These are phyloP conservation scores for Hyaloperonospora arabidopsidis DNA, from an alignment of 352 stramenopile genomes.

Conservation along the genomic window DNA sequence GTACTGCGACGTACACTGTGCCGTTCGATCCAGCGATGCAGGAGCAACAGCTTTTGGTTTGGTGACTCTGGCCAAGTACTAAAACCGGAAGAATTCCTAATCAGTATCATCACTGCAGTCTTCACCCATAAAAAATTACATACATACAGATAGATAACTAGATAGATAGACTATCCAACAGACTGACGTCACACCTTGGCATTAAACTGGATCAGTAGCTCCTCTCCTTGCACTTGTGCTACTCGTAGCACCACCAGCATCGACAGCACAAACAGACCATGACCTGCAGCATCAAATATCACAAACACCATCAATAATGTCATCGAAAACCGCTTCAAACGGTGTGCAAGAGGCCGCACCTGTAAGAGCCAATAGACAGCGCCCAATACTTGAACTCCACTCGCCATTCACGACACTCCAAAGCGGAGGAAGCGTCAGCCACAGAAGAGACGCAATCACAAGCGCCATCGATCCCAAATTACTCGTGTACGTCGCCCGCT, in stretches of 20 bases:
- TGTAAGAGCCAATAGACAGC: constrained; percentile 47
- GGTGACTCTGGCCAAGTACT: constrained; percentile 33
- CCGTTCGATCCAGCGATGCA: constrained; percentile 23
- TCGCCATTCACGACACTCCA: constrained; percentile 72
- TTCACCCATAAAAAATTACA: background rate
- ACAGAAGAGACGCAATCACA: constrained; percentile 34
- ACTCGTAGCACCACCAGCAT: constrained; percentile 51
- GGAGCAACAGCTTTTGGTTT: constrained; percentile 15
- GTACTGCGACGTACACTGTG: constrained; percentile 30
- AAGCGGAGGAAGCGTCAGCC: constrained; percentile 48
- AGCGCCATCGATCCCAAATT: constrained; percentile 40
- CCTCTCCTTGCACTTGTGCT: constrained; percentile 52
- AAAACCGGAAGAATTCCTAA: background rate
- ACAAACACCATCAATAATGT: background rate
- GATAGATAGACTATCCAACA: too few species aligned
- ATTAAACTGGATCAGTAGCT: constrained; percentile 56
- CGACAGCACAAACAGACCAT: constrained; percentile 48
- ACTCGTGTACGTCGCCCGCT: constrained; percentile 52
- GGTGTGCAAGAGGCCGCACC: constrained; percentile 16
- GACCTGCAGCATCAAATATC: constrained; percentile 16
- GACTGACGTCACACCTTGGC: constrained; percentile 26
- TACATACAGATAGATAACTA: too few species aligned
- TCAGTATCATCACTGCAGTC: constrained; percentile 1
- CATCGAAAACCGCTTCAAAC: background rate
- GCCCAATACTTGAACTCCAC: constrained; percentile 46